Base-by-base conservation (phyloP, 345 rosid species). In the Atalantia buxifolia region DNA sequence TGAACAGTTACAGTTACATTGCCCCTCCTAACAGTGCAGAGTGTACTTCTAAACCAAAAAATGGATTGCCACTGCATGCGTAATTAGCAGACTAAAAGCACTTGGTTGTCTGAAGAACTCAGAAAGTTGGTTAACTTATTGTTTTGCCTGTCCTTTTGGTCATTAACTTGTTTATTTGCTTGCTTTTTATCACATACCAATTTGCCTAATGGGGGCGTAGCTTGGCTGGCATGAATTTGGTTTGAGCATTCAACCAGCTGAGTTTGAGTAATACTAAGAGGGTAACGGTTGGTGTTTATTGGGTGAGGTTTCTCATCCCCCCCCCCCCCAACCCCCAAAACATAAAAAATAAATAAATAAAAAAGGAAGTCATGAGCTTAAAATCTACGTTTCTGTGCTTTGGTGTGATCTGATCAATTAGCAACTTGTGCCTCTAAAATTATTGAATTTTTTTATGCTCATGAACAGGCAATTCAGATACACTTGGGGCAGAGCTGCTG, bases 401-500 rank as follows among this genome's bases (percentile, higher is more conserved):
- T 73, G 76, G 31, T 60, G 25, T 59, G 40, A 9, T 42, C 9
- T 75, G 60, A 75, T 64, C 28, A 21, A 1, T 12, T 3, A 22
- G 14, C 9, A 1, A n/a, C 19, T 9, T 40, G 24, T 64, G 53
- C 36, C 14, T 48, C 66, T 80, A 31, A 65, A 71, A 5, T 31
- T 55, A 56, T 64, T 71, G 38, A 42, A 13, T 27, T 71, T 69
- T 12, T 45, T 4, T 61, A 31, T 74, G 78, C 13, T 66, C n/a
- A 6, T 35, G 9, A 77, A 83, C 82, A 97, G 99, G 99, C 27
- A 97, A 92, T 74, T 85, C 92, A 1, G 99, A 97, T 77, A 83
- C 91, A 2, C 78, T 97, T 67, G 99, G 98, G 65, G 86, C 98
- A 4, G 99, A 97, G 86, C 97, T 97, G 38, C 93, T 97, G 4